A percentile compares a stretch with the other conserved stretches of the same genome.
Evolutionary conservation across 768 basidiomycete genomes (phyloP).

Genomic region (Boletus pseudopeckii): DNA sequence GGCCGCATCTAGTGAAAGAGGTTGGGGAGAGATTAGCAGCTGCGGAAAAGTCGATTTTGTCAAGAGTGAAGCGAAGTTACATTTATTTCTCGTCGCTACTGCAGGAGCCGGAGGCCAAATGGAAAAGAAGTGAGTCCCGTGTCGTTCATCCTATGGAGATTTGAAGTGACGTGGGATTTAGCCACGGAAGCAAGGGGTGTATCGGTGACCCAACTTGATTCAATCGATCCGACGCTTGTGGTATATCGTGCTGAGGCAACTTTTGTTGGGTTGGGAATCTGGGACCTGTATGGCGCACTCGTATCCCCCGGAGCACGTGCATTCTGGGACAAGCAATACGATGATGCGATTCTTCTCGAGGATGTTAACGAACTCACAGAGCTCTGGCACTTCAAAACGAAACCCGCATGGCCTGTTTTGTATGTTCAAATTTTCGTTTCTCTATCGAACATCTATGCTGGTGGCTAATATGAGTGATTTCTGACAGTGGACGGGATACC

Average conservation of each 20-base stretch:
- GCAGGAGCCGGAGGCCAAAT: constrained; percentile 98
- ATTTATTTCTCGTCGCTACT: constrained; percentile 97
- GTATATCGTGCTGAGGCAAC: constrained; percentile 97
- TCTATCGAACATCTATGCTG: not conserved
- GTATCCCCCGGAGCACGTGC: constrained; percentile 79
- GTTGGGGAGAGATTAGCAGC: constrained; percentile 50
- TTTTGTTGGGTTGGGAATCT: constrained; percentile 91
- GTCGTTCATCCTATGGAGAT: not conserved
- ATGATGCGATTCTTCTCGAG: constrained; percentile 81
- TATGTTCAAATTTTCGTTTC: constrained; percentile 41
- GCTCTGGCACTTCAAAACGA: constrained; percentile 90
- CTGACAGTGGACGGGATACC: constrained; percentile 78
- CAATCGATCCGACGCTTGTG: constrained; percentile 93
- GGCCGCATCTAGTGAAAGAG: constrained; percentile 35
- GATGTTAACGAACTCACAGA: constrained; percentile 90
- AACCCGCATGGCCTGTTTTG: constrained; percentile 92
- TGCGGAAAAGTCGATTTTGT: constrained; percentile 79
- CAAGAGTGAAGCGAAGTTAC: constrained; percentile 87
- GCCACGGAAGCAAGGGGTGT: constrained; percentile 87
- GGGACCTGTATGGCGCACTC: constrained; percentile 90
- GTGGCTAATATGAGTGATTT: constrained; percentile 1
- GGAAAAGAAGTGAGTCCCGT: constrained; percentile 71
- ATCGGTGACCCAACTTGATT: constrained; percentile 91
- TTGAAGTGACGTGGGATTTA: constrained; percentile 27
- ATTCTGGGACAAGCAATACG: constrained; percentile 88